Conservation (phyloP, 345 rosid genomes). For the Toxicodendron radicans region DNA sequence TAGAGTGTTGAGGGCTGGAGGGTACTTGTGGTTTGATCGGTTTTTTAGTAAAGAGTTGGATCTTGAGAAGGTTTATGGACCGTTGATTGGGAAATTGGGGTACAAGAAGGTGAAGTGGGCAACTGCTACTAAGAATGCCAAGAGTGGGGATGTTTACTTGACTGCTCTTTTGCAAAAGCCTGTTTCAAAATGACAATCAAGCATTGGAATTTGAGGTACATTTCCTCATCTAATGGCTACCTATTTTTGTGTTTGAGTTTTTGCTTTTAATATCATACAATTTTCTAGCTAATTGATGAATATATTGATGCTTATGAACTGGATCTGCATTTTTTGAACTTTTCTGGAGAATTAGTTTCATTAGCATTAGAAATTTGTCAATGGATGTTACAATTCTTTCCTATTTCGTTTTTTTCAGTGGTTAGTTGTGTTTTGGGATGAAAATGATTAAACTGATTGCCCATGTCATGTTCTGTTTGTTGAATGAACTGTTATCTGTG, state of each 20-base stretch:
- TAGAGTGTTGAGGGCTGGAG: conserved; percentile 82
- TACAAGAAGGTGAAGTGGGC: conserved; percentile 99
- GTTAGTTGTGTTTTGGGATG: background rate
- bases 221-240: background rate
- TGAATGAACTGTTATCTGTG: background rate
- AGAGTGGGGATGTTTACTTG: conserved; percentile 88
- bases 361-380: background rate
- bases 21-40: conserved; percentile 88
- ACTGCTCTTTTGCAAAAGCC: conserved; percentile 92
- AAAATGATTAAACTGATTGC: conserved; percentile 1
- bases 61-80: conserved; percentile 69
- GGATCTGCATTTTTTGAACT: conserved; percentile 5
- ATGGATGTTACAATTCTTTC: background rate
- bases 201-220: conserved; percentile 25
- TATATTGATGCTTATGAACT: background rate
- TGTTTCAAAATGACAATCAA: conserved; percentile 44
- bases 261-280: background rate
- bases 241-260: background rate
- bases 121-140: conserved; percentile 66
- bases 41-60: conserved; percentile 72
- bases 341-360: background rate
- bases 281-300: conserved; percentile 1
- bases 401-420: background rate
- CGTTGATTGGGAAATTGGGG: conserved; percentile 81
- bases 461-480: conserved; percentile 1